phyloP scores from a whole-genome alignment of 257 asterid genomes.

The Scutellaria baicalensis region DNA sequence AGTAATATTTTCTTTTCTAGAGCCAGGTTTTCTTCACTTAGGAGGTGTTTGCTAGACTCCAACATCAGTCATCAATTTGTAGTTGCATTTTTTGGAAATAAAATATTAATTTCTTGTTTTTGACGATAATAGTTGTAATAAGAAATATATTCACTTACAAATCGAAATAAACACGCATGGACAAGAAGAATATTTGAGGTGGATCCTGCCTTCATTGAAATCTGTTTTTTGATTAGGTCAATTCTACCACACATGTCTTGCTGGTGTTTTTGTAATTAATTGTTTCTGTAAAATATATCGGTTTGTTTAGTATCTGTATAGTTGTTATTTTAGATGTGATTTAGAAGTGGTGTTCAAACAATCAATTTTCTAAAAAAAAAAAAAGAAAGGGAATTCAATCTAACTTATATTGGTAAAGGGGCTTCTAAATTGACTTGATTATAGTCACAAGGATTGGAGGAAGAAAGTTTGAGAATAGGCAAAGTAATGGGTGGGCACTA shows the following conservation, averaged over 20 bases:
- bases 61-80: too few relatives aligned
- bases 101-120: too few relatives aligned
- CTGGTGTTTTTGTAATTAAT: not conserved
- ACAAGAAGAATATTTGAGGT: not conserved
- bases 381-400: too few relatives aligned
- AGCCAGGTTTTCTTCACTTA: too few relatives aligned
- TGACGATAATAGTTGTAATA: too few relatives aligned
- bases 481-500: conserved; percentile 10
- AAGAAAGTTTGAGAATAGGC: not conserved
- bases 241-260: not conserved
- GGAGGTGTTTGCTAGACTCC: too few relatives aligned
- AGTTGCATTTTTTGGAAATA: too few relatives aligned
- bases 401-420: too few relatives aligned
- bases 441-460: not conserved
- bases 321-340: not conserved
- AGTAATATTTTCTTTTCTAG: too few relatives aligned
- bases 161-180: not conserved
- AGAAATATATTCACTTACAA: not conserved
- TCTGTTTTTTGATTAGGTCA: not conserved
- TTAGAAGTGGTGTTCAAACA: too few relatives aligned
- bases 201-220: not conserved
- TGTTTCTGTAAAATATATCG: not conserved
- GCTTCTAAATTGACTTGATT: conserved; percentile 15
- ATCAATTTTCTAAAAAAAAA: too few relatives aligned
- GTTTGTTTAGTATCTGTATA: not conserved